A percentile compares a stretch with the other conserved stretches of the same genome.
Conservation (phyloP, 2,329 filamentous ascomycete genomes). For the Colletotrichum neosansevieriae region DNA sequence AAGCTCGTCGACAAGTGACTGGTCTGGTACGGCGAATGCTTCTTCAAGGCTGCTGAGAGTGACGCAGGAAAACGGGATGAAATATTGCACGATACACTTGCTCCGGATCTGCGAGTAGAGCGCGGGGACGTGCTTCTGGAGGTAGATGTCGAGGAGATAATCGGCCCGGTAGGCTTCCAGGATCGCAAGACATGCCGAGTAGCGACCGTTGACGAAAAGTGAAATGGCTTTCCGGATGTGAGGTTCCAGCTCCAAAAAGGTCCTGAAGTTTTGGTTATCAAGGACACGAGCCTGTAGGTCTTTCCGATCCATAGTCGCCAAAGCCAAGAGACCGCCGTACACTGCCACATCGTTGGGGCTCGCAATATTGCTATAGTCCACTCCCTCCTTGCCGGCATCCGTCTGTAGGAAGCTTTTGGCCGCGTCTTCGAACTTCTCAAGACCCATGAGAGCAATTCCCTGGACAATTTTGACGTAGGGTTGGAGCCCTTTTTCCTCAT, state of each 20-base stretch:
- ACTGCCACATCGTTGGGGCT: slow-evolving; percentile 90
- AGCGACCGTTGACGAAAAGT: slow-evolving; percentile 91
- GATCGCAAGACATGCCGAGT: slow-evolving; percentile 84
- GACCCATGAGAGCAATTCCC: slow-evolving; percentile 63
- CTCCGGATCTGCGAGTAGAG: slow-evolving; percentile 83
- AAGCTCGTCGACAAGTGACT: slow-evolving; percentile 79
- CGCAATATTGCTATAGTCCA: slow-evolving; percentile 76
- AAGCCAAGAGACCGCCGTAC: slow-evolving; percentile 89
- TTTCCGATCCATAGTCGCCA: slow-evolving; percentile 87
- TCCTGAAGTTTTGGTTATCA: slow-evolving; percentile 83
- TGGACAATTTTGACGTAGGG: slow-evolving; percentile 65
- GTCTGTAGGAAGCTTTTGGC: slow-evolving; percentile 77
- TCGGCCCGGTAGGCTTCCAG: slow-evolving; percentile 85
- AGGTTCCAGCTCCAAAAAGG: slow-evolving; percentile 91
- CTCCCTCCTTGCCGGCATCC: slow-evolving; percentile 52
- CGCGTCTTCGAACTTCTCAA: slow-evolving; percentile 68
- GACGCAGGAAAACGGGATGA: slow-evolving; percentile 89
- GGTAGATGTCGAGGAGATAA: slow-evolving; percentile 90
- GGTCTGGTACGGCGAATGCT: slow-evolving; percentile 76
- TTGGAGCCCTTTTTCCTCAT: slow-evolving; percentile 62
- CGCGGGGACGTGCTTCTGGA: slow-evolving; percentile 77
- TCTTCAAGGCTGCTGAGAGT: slow-evolving; percentile 82
- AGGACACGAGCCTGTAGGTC: slow-evolving; percentile 82
- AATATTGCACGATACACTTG: slow-evolving; percentile 95
- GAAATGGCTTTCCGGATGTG: slow-evolving; percentile 92